Conservation (phyloP, 371 early-diverging fungal genomes). For the Mucor irregularis region DNA sequence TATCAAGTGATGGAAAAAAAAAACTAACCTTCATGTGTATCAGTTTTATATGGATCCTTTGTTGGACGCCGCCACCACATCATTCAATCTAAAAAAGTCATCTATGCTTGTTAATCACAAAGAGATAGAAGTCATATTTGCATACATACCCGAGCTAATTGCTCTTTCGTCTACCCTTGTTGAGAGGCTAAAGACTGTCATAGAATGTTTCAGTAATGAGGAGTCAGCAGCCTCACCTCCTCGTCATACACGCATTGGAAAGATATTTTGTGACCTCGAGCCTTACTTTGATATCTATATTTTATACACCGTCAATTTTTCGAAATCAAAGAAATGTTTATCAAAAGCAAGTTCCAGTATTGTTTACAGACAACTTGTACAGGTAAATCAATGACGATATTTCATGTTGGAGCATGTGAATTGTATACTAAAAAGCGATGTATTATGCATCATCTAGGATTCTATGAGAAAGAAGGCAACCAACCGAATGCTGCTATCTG, state of each 20-base stretch:
- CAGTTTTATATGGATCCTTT: conserved; percentile 44
- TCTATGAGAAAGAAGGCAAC: conserved; percentile 30
- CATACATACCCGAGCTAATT: conserved; percentile 34
- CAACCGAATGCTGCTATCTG: conserved; percentile 39
- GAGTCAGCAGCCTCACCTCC: no score
- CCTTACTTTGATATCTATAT: conserved; percentile 36
- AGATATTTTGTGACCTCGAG: conserved; percentile 28
- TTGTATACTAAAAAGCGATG: neutral
- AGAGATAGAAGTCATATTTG: conserved; percentile 36
- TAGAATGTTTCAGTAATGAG: no score
- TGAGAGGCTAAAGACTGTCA: conserved; percentile 14
- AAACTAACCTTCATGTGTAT: neutral
- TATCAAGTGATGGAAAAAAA: no score
- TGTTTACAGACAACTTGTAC: conserved; percentile 34
- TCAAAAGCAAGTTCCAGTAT: conserved; percentile 30
- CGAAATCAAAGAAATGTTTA: conserved; percentile 25
- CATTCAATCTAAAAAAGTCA: conserved; percentile 8
- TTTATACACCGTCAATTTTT: conserved; percentile 33
- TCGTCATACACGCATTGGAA: conserved; percentile 13
- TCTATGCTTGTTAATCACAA: conserved; percentile 26
- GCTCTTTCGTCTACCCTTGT: conserved; percentile 24
- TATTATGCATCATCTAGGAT: no score
- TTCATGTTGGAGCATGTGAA: neutral
- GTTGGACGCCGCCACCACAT: conserved; percentile 16
- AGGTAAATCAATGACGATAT: conserved; percentile 5